These are phyloP conservation scores for Neospermospora avenae DNA, from an alignment of 2,329 filamentous ascomycete genomes.

Conservation along the genomic window DNA sequence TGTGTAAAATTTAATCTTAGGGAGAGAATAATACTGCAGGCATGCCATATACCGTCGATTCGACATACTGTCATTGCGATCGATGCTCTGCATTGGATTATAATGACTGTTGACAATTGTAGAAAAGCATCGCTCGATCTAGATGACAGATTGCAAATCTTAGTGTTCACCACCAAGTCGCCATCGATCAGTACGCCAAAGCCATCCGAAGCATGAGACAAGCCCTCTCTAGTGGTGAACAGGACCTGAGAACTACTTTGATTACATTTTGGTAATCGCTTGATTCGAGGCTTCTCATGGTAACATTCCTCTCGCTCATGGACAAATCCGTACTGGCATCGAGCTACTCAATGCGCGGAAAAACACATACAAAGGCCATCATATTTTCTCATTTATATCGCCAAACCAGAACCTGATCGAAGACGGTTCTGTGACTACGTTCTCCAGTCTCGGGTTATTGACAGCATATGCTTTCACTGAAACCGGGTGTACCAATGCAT, in stretches of 20 bases:
- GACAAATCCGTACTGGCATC: conserved; percentile 14
- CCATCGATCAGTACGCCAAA: conserved; percentile 12
- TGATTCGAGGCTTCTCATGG: conserved; percentile 18
- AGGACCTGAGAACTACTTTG: conserved; percentile 16
- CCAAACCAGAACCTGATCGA: conserved; percentile 35
- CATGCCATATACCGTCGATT: conserved; percentile 9
- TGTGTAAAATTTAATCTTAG: background rate
- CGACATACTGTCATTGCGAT: conserved; percentile 7
- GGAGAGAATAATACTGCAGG: conserved; percentile 10
- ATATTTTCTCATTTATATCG: background rate
- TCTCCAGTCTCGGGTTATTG: conserved; percentile 57
- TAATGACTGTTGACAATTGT: background rate
- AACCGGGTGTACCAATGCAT: background rate
- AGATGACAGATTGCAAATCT: background rate
- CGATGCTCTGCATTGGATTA: background rate
- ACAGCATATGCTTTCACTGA: conserved; percentile 43
- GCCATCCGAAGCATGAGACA: conserved; percentile 14
- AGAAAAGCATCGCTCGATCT: background rate
- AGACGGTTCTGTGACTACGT: conserved; percentile 57
- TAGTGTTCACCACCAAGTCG: conserved; percentile 8
- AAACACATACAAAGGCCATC: conserved; percentile 12
- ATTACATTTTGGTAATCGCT: conserved; percentile 12
- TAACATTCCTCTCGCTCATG: conserved; percentile 11
- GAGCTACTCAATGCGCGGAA: conserved; percentile 29
- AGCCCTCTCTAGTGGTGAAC: conserved; percentile 1